phyloP scores from a whole-genome alignment of 148 eudicot genomes.

The Silene conica region DNA sequence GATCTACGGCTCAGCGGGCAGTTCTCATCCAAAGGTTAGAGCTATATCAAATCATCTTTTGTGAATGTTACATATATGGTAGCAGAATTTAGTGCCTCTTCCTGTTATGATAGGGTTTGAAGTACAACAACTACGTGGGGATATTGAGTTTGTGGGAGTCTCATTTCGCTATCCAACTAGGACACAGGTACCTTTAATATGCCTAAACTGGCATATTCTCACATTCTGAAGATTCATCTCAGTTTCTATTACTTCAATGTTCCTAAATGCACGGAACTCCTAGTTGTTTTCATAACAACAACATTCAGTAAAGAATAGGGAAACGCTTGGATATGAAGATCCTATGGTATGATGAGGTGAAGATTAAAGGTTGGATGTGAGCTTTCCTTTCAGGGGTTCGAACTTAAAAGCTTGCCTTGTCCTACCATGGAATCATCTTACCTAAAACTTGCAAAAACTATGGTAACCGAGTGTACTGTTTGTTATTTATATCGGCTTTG shows the following conservation, averaged over 20 bases:
- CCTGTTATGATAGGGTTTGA: constrained; percentile 32
- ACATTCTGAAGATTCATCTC: background rate
- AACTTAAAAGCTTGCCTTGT: background rate
- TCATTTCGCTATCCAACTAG: constrained; percentile 49
- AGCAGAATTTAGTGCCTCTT: background rate
- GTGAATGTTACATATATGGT: background rate
- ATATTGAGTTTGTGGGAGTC: constrained; percentile 41
- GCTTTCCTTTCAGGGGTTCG: background rate
- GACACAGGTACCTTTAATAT: constrained; percentile 29
- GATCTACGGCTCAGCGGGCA: constrained; percentile 42
- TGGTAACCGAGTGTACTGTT: no score
- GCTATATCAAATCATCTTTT: background rate
- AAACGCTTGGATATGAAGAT: no score
- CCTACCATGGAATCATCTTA: background rate
- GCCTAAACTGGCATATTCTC: background rate
- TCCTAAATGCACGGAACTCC: background rate
- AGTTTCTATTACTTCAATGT: background rate
- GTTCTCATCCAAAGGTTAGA: constrained; percentile 35
- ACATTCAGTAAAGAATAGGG: background rate
- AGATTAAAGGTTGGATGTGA: background rate
- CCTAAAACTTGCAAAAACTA: background rate
- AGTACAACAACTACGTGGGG: constrained; percentile 35
- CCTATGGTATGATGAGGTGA: background rate
- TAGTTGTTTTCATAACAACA: background rate
- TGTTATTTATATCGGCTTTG: no score